phyloP scores from a whole-genome alignment of 305 asterid genomes.

The Ilex paraguariensis region DNA sequence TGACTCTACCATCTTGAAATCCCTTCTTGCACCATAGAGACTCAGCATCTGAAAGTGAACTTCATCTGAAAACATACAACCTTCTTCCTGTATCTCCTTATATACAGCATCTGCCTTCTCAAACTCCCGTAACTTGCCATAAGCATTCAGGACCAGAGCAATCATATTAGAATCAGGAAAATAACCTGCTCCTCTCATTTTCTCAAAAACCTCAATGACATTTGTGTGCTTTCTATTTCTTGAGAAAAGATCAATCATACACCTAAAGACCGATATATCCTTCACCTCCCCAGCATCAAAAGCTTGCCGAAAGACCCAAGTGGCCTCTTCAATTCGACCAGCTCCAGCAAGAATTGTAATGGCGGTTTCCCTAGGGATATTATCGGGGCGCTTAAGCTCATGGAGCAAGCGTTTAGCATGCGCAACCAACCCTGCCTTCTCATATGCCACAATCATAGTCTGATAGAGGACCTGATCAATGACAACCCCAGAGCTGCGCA shows the following conservation, averaged over 20 bases:
- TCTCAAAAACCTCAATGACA: constrained; percentile 72
- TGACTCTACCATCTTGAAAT: constrained; percentile 56
- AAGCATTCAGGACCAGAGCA: constrained; percentile 68
- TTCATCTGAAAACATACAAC: constrained; percentile 64
- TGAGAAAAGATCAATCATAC: constrained; percentile 68
- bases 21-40: constrained; percentile 56
- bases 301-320: constrained; percentile 87
- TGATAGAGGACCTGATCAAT: constrained; percentile 89
- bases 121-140: constrained; percentile 65
- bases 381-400: constrained; percentile 78
- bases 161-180: constrained; percentile 62
- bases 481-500: constrained; percentile 67
- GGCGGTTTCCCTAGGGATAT: constrained; percentile 83
- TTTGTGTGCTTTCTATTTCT: constrained; percentile 57
- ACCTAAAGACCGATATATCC: constrained; percentile 54
- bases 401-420: constrained; percentile 76
- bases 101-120: constrained; percentile 60
- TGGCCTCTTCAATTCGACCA: constrained; percentile 88
- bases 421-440: constrained; percentile 81
- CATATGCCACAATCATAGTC: constrained; percentile 88
- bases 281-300: constrained; percentile 71
- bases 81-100: constrained; percentile 67
- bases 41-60: constrained; percentile 93
- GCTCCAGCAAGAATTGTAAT: constrained; percentile 72
- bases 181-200: constrained; percentile 61